Evolutionary conservation across 306 rosid species (phyloP), one percentile per base, ranked within the genome.

Genomic region (Cyamopsis tetragonoloba): DNA sequence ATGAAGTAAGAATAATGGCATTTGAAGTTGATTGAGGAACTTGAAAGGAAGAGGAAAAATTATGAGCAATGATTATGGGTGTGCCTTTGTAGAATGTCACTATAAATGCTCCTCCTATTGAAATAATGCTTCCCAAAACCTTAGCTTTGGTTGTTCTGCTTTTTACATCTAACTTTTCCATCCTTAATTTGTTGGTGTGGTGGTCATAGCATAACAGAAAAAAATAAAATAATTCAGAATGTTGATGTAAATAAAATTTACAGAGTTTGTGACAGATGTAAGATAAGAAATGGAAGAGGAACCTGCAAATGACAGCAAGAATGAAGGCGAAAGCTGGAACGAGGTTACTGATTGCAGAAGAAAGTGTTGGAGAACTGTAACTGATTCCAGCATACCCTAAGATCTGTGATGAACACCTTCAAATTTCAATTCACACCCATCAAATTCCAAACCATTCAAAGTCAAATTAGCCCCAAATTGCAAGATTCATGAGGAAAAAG

Each of bases 251-350:
- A 60, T 37, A 35, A 47, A 49, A 20, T 34, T 22, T 4, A 30
- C 7, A 48, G 26, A 19, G 20, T 20, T 6, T 5, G 4, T 38
- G 20, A 0, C 0, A 32, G 27, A 6, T 14, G 11, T 8, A 3
- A 49, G 2, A 41, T 22, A 10, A 42, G 65, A 43, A 12, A 27
- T 39, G 63, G 12, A 39, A 19, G 47, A n/a, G 62, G 65, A 71
- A 88, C 97, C 95, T 88, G 83, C 85, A 88, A 73, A 91, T 38
- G 70, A 91, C 13, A 73, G 97, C 97, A 57, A 91, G 86, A 9
- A 88, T 73, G 85, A 91, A 88, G 57, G 96, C 86, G 81, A 86
- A 88, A 51, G 97, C 96, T 51, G 97, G 92, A 75, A 86, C 86
- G 26, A 88, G 81, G 54, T 88, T 91, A 81, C 92, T 84, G 68